A percentile compares a stretch with the other conserved stretches of the same genome.
phyloP scores from a whole-genome alignment of 2,329 filamentous ascomycete genomes.

The Trichoderma oligosporum region DNA sequence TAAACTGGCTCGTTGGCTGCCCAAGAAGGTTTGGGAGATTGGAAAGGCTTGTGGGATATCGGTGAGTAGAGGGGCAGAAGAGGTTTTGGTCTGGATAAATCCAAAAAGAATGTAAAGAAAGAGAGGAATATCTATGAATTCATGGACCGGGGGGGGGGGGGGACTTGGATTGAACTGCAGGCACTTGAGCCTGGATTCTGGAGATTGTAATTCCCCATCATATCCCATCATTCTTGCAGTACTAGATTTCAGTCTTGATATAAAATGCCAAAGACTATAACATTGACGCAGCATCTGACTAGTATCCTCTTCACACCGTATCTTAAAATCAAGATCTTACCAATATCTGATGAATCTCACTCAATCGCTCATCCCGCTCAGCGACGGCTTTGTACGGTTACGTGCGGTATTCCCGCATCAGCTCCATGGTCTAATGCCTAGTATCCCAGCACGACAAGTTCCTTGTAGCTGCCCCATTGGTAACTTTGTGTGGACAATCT shows the following conservation, averaged over 20 bases:
- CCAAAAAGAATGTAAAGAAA: background rate
- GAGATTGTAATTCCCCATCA: too few relatives aligned
- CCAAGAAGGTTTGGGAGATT: conserved; percentile 33
- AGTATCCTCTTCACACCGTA: too few relatives aligned
- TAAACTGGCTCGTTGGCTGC: conserved; percentile 35
- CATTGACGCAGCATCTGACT: too few relatives aligned
- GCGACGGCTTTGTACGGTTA: conserved; percentile 10
- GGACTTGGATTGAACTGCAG: too few relatives aligned
- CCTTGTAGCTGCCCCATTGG: background rate
- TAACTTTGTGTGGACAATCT: too few relatives aligned
- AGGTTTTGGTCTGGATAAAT: conserved; percentile 28
- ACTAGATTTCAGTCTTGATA: too few relatives aligned
- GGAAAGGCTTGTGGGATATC: conserved; percentile 31
- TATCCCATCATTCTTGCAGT: too few relatives aligned
- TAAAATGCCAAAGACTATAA: too few relatives aligned
- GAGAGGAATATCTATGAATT: background rate
- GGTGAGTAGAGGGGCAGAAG: conserved; percentile 32
- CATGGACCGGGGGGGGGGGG: too few relatives aligned
- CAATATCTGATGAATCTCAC: too few relatives aligned
- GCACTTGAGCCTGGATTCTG: too few relatives aligned
- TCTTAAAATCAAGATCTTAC: too few relatives aligned
- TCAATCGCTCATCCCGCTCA: background rate
- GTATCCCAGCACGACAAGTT: background rate
- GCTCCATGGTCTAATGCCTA: background rate
- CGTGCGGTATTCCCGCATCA: background rate